Evolutionary conservation across 2,329 filamentous ascomycete species (phyloP).

Genomic region (Pyrenochaeta sp.): DNA sequence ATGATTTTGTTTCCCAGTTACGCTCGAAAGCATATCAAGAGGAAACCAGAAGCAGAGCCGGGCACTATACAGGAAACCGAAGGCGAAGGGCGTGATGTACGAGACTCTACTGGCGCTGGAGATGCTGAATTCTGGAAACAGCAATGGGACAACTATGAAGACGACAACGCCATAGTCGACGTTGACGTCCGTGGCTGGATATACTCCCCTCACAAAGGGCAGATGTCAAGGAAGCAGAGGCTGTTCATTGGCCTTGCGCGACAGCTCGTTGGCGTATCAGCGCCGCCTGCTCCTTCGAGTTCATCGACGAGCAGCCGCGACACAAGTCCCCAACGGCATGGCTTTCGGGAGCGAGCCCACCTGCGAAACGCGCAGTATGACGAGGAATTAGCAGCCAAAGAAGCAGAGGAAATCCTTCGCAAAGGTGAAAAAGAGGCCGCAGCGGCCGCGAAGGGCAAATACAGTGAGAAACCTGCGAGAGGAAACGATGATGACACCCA

Average conservation of each 20-base stretch:
- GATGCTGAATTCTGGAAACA: slow-evolving; percentile 79
- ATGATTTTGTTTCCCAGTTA: slow-evolving; percentile 97
- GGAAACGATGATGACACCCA: slow-evolving; percentile 54
- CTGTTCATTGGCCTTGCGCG: slow-evolving; percentile 86
- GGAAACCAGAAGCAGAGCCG: slow-evolving; percentile 48
- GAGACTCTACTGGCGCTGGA: slow-evolving; percentile 58
- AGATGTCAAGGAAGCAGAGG: slow-evolving; percentile 86
- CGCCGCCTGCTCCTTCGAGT: slow-evolving; percentile 59
- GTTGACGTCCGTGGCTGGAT: slow-evolving; percentile 97
- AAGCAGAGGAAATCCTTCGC: slow-evolving; percentile 79
- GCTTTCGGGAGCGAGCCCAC: slow-evolving; percentile 50
- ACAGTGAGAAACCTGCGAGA: slow-evolving; percentile 70
- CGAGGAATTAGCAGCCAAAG: slow-evolving; percentile 73
- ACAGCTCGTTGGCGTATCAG: slow-evolving; percentile 85
- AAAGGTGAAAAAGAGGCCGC: slow-evolving; percentile 76
- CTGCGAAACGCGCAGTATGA: slow-evolving; percentile 63
- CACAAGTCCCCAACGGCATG: slow-evolving; percentile 51
- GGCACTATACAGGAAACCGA: slow-evolving; percentile 49
- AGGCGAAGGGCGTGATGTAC: slow-evolving; percentile 52
- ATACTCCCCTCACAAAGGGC: slow-evolving; percentile 84
- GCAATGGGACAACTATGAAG: slow-evolving; percentile 81
- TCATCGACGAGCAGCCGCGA: slow-evolving; percentile 54
- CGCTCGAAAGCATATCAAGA: slow-evolving; percentile 73
- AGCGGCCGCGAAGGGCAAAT: slow-evolving; percentile 74
- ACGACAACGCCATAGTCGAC: slow-evolving; percentile 86